Conservation (phyloP, 495 filamentous ascomycete species). For the Xylaria grammica region DNA sequence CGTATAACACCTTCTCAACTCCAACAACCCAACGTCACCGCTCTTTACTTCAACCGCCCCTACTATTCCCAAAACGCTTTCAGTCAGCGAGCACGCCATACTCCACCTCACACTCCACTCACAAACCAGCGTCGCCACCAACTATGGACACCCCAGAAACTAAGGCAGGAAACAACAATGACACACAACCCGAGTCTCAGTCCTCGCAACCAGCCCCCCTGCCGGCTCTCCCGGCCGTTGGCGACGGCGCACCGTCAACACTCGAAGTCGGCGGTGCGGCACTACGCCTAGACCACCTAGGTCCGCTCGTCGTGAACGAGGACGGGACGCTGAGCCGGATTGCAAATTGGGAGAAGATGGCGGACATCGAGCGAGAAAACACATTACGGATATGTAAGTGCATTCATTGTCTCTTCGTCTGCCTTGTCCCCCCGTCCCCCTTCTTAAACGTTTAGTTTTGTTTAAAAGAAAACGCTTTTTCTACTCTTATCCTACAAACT, state of each 20-base stretch:
- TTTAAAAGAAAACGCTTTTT: too few species aligned
- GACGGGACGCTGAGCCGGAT: slow-evolving; percentile 70
- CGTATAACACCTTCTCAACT: background rate
- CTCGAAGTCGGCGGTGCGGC: slow-evolving; percentile 57
- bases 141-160: slow-evolving; percentile 12
- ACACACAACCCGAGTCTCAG: slow-evolving; percentile 9
- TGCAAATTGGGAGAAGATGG: slow-evolving; percentile 71
- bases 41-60: background rate
- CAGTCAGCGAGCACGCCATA: background rate
- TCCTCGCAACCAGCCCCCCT: slow-evolving; percentile 13
- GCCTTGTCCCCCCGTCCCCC: background rate
- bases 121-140: background rate
- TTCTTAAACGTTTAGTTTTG: too few species aligned
- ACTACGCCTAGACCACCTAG: slow-evolving; percentile 62
- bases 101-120: background rate
- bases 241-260: slow-evolving; percentile 19
- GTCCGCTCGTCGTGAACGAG: slow-evolving; percentile 70
- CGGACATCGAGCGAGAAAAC: slow-evolving; percentile 63
- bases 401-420: background rate
- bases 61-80: background rate
- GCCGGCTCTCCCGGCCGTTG: slow-evolving; percentile 30
- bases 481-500: background rate
- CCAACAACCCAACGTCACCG: background rate
- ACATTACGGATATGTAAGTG: slow-evolving; percentile 57
- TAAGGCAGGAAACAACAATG: background rate